Percentiles rank a stretch among this genome's conserved stretches.
Evolutionary conservation across 257 asterid species (phyloP).

Genomic region (Petrea volubilis): DNA sequence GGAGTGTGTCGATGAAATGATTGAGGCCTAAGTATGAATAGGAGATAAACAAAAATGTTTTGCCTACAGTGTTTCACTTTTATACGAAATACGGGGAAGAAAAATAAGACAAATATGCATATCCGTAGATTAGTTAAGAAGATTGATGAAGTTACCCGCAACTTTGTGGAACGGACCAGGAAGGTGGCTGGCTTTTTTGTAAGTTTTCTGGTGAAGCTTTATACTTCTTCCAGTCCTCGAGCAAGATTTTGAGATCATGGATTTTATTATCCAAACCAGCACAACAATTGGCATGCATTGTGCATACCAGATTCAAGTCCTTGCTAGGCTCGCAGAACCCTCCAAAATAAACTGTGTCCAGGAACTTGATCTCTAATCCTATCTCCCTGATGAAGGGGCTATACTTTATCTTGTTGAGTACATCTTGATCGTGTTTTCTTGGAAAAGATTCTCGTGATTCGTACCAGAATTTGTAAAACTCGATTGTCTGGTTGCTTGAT

Average conservation of each 20-base stretch:
- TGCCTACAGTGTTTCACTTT: neutral
- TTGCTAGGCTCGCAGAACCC: constrained; percentile 63
- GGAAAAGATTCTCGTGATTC: constrained; percentile 32
- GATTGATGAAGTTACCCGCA: constrained; percentile 27
- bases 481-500: constrained; percentile 41
- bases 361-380: constrained; percentile 44
- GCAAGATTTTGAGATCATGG: constrained; percentile 47
- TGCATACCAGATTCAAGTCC: constrained; percentile 45
- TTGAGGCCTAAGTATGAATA: constrained; percentile 15
- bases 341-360: constrained; percentile 49
- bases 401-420: constrained; percentile 41
- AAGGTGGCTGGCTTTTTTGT: constrained; percentile 10
- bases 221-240: constrained; percentile 55
- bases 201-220: constrained; percentile 21
- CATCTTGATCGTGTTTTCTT: constrained; percentile 52
- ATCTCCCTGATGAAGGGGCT: constrained; percentile 36
- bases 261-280: constrained; percentile 55
- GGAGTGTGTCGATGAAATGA: constrained; percentile 31
- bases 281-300: constrained; percentile 80
- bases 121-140: neutral
- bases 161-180: constrained; percentile 46
- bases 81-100: neutral
- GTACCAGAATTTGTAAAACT: constrained; percentile 61
- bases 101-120: neutral
- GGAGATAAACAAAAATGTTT: neutral